phyloP scores from a whole-genome alignment of 2,329 filamentous ascomycete genomes.

The Pseudonectria foliicola region DNA sequence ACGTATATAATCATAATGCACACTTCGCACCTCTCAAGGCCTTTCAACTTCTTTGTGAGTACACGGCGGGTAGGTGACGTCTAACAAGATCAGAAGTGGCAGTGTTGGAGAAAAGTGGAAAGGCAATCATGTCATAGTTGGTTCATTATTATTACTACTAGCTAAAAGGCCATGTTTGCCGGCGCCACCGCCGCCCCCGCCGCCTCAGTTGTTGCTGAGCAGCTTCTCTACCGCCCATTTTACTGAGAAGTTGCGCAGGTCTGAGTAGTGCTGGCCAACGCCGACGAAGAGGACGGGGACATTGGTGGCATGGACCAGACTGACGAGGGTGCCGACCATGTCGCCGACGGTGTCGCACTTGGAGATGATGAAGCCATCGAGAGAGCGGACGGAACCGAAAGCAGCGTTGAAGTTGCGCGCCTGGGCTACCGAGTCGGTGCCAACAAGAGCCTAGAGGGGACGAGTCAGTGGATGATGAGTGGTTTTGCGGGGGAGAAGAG shows the following conservation, averaged over 20 bases:
- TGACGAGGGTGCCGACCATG: slow-evolving; percentile 93
- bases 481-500: neutral
- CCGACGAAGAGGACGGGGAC: slow-evolving; percentile 93
- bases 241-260: slow-evolving; percentile 61
- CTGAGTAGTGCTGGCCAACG: slow-evolving; percentile 62
- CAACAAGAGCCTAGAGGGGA: slow-evolving; percentile 64
- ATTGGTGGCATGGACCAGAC: slow-evolving; percentile 93
- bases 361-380: slow-evolving; percentile 97
- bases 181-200: too few species aligned
- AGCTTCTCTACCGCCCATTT: slow-evolving; percentile 64
- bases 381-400: slow-evolving; percentile 70
- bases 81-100: too few species aligned
- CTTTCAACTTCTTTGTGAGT: too few species aligned
- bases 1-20: slow-evolving; percentile 23
- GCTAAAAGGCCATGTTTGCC: neutral
- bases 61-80: too few species aligned
- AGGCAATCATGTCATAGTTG: too few species aligned
- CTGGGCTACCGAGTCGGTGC: slow-evolving; percentile 91
- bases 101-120: too few species aligned
- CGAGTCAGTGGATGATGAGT: slow-evolving; percentile 3
- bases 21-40: slow-evolving; percentile 7
- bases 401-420: slow-evolving; percentile 93
- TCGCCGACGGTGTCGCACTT: slow-evolving; percentile 99
- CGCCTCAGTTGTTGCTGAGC: slow-evolving; percentile 39
- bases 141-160: neutral